Evolutionary conservation across 371 early-diverging fungal species (phyloP), one percentile per base, ranked within the genome.

Genomic region (Zancudomyces culisetae): DNA sequence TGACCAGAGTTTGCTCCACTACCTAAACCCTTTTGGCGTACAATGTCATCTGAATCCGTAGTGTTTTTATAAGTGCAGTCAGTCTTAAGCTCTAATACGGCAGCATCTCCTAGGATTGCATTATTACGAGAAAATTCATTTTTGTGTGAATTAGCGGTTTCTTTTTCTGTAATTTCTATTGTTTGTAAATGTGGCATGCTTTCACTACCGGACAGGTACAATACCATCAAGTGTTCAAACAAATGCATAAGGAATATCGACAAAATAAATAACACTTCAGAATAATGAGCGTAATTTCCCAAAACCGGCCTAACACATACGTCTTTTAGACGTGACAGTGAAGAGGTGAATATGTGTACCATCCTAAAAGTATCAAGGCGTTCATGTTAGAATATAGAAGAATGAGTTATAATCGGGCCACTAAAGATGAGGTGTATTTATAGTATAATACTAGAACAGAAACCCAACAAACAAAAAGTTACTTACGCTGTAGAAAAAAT

Each of bases 331-430:
- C 55, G 57, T 13, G 56, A 62, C 45, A 59, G 51, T 15, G 73
- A 71, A 18, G 58, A 65, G 1, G 74, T 71, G 27, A 76, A 51
- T 74, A 81, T 75, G 62, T 86, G 87, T 53, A 86, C 71, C 48
- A 85, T 78, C 35, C 35, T 35, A 35, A 10, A 30, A 30, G n/a
- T n/a, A n/a, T n/a, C n/a, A n/a, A n/a, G n/a, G n/a, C n/a, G n/a
- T n/a, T n/a, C n/a, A n/a, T n/a, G n/a, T n/a, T n/a, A n/a, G n/a
- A n/a, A n/a, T n/a, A n/a, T n/a, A n/a, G n/a, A n/a, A n/a, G n/a
- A n/a, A n/a, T n/a, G n/a, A n/a, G n/a, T n/a, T n/a, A n/a, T n/a
- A n/a, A n/a, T n/a, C n/a, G n/a, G n/a, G n/a, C n/a, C n/a, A n/a
- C n/a, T n/a, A n/a, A n/a, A n/a, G n/a, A n/a, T n/a, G n/a, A n/a